These are phyloP conservation scores for Botrytis fragariae DNA, from an alignment of 2,329 filamentous ascomycete genomes.

Conservation along the genomic window DNA sequence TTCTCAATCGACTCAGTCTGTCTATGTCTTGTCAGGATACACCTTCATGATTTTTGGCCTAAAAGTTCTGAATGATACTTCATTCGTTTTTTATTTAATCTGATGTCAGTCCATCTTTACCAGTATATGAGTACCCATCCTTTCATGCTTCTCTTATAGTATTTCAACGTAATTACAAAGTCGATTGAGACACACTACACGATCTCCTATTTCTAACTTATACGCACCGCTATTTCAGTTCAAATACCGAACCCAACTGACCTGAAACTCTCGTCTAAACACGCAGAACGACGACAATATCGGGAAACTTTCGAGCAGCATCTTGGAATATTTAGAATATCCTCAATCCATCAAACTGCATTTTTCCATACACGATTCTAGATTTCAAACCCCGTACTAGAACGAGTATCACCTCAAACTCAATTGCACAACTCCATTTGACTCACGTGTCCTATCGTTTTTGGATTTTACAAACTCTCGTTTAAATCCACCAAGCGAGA, in stretches of 20 bases:
- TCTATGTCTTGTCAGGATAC: neutral
- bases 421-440: accelerated
- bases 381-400: neutral
- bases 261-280: neutral
- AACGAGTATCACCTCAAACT: neutral
- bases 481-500: neutral
- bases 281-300: neutral
- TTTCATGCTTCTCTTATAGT: neutral
- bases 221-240: neutral
- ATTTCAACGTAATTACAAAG: neutral
- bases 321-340: neutral
- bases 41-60: neutral
- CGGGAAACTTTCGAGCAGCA: neutral
- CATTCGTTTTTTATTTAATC: neutral
- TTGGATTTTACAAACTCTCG: neutral
- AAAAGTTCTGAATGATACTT: neutral
- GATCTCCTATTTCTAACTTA: neutral
- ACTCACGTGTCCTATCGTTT: neutral
- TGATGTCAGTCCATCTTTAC: neutral
- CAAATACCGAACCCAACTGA: accelerated
- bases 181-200: accelerated
- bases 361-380: neutral
- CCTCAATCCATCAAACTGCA: neutral
- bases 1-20: no score
- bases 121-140: neutral